Conservation (phyloP, 192 early-diverging fungal species). For the Podila clonocystis region DNA sequence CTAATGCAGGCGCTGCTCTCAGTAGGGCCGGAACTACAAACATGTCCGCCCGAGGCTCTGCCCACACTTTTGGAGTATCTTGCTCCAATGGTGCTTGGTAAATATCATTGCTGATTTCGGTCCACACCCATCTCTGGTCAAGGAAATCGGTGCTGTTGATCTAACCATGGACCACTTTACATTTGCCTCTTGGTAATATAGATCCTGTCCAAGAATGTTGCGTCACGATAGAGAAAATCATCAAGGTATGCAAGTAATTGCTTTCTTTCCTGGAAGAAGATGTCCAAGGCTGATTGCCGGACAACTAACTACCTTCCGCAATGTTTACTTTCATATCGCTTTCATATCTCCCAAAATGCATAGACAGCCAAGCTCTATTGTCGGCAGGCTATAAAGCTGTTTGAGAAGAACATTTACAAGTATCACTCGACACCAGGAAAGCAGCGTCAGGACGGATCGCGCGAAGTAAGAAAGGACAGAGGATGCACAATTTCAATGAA, state of each 20-base stretch:
- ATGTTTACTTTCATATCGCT: background rate
- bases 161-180: background rate
- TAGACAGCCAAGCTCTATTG: constrained; percentile 45
- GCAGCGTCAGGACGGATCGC: constrained; percentile 12
- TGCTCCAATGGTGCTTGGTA: constrained; percentile 41
- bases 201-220: constrained; percentile 38
- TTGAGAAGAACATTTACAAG: constrained; percentile 20
- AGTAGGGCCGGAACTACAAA: constrained; percentile 31
- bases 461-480: constrained; percentile 15
- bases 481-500: too few relatives aligned
- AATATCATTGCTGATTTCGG: background rate
- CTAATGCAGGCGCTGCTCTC: constrained; percentile 45
- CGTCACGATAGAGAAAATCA: constrained; percentile 25
- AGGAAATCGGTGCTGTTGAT: background rate
- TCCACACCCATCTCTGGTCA: background rate
- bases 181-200: background rate
- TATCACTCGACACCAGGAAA: constrained; percentile 41
- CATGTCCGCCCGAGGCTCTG: constrained; percentile 19
- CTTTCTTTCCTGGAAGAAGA: too few relatives aligned
- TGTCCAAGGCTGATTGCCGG: too few relatives aligned
- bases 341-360: background rate
- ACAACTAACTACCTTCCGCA: too few relatives aligned
- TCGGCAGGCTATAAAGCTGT: constrained; percentile 34
- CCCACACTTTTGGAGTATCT: constrained; percentile 20
- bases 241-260: constrained; percentile 17